These are phyloP conservation scores for Cladophialophora yegresii DNA, from an alignment of 2,329 filamentous ascomycete species.

Conservation along the genomic window DNA sequence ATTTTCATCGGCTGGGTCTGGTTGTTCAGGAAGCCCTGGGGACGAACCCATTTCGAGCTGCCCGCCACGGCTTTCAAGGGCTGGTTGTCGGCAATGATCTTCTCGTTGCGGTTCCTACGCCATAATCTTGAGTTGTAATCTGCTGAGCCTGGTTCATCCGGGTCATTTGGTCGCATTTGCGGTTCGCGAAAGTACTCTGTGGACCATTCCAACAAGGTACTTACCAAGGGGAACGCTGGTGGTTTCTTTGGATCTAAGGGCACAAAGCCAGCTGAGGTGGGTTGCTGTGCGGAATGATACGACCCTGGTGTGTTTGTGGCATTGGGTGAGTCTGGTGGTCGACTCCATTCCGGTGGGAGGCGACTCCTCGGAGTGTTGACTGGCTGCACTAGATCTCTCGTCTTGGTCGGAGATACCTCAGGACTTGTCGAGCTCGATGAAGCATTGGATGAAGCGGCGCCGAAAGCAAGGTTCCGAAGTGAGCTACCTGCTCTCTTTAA, in stretches of 20 bases:
- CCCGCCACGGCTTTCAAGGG: slow-evolving; percentile 88
- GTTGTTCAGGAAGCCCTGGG: slow-evolving; percentile 82
- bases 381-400: slow-evolving; percentile 36
- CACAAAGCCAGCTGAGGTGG: slow-evolving; percentile 74
- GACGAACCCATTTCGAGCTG: slow-evolving; percentile 81
- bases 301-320: slow-evolving; percentile 64
- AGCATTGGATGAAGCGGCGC: slow-evolving; percentile 40
- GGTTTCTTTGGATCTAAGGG: slow-evolving; percentile 55
- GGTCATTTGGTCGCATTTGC: slow-evolving; percentile 95
- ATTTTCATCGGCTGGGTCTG: slow-evolving; percentile 86
- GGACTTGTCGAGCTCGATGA: slow-evolving; percentile 41
- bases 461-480: slow-evolving; percentile 62
- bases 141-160: slow-evolving; percentile 91
- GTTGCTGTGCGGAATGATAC: slow-evolving; percentile 75
- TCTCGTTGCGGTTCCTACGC: slow-evolving; percentile 89
- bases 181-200: slow-evolving; percentile 97
- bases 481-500: slow-evolving; percentile 66
- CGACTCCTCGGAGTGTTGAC: slow-evolving; percentile 51
- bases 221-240: slow-evolving; percentile 73
- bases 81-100: slow-evolving; percentile 87
- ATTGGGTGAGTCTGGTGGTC: slow-evolving; percentile 76
- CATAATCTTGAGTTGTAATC: slow-evolving; percentile 96
- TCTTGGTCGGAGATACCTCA: slow-evolving; percentile 34
- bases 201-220: slow-evolving; percentile 90
- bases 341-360: slow-evolving; percentile 59